Percentiles rank a stretch among this genome's conserved stretches.
phyloP scores from a whole-genome alignment of 768 basidiomycete species.

The Favolaschia claudopus region DNA sequence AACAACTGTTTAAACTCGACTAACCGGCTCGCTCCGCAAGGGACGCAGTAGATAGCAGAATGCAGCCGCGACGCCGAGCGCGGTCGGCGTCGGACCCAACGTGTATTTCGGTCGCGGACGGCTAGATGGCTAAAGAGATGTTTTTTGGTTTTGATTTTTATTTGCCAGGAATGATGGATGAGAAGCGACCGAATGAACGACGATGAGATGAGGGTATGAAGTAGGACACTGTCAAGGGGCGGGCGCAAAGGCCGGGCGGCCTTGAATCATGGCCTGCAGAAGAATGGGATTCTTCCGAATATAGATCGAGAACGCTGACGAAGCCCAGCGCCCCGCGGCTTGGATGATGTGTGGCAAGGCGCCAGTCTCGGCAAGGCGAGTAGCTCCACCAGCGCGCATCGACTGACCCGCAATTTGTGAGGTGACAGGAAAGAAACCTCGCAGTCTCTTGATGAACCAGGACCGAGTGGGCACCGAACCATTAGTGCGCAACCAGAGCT shows the following conservation, averaged over 20 bases:
- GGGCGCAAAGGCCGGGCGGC: neutral
- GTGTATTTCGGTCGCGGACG: neutral
- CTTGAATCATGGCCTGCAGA: slow-evolving; percentile 30
- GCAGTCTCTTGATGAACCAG: slow-evolving; percentile 44
- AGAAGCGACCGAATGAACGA: neutral
- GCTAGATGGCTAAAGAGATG: neutral
- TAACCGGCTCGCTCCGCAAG: neutral
- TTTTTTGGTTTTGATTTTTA: neutral
- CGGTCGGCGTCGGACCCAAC: neutral
- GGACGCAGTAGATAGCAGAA: neutral
- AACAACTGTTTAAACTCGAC: neutral
- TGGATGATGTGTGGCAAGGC: slow-evolving; percentile 41
- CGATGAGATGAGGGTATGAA: neutral
- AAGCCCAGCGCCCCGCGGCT: slow-evolving; percentile 47
- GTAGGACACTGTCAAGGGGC: too few relatives aligned
- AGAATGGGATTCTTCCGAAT: slow-evolving; percentile 48
- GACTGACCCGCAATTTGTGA: slow-evolving; percentile 41
- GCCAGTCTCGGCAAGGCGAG: slow-evolving; percentile 41
- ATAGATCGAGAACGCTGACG: slow-evolving; percentile 44
- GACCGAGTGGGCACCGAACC: slow-evolving; percentile 40
- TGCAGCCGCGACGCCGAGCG: too few relatives aligned
- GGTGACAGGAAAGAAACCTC: slow-evolving; percentile 27
- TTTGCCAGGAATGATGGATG: slow-evolving; percentile 4
- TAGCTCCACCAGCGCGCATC: slow-evolving; percentile 50
- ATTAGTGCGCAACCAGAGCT: slow-evolving; percentile 41